Percentiles rank a stretch among this genome's conserved stretches.
phyloP scores from a whole-genome alignment of 139 green algal species.

The Picochlorum sp. region DNA sequence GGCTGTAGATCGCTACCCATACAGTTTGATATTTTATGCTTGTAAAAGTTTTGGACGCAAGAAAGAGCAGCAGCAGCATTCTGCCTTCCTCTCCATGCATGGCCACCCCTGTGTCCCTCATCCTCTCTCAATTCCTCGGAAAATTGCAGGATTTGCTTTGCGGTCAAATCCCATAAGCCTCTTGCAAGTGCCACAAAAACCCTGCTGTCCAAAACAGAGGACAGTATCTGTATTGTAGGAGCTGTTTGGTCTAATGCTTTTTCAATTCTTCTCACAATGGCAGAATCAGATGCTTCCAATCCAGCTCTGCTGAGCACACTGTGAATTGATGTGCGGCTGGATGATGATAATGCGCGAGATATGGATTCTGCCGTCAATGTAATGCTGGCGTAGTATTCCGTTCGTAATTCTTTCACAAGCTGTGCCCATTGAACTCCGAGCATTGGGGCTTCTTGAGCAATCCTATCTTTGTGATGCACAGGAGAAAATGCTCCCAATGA shows the following conservation, averaged over 20 bases:
- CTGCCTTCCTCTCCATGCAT: constrained; percentile 46
- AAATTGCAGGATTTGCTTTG: constrained; percentile 45
- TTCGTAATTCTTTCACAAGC: constrained; percentile 53
- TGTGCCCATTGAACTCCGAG: constrained; percentile 52
- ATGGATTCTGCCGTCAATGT: constrained; percentile 39
- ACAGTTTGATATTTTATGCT: constrained; percentile 24
- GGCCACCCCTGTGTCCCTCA: constrained; percentile 8
- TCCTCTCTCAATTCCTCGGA: constrained; percentile 39
- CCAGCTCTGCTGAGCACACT: constrained; percentile 31
- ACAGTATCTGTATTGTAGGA: constrained; percentile 32
- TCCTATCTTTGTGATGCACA: constrained; percentile 6
- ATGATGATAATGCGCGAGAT: constrained; percentile 22
- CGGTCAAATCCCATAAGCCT: constrained; percentile 50
- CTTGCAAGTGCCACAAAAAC: constrained; percentile 45
- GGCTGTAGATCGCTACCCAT: constrained; percentile 42
- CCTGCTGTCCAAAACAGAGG: constrained; percentile 32
- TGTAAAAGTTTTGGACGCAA: constrained; percentile 45
- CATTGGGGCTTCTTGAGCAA: constrained; percentile 24
- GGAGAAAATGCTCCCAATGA: not conserved
- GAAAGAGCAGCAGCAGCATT: constrained; percentile 33
- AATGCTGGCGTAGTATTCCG: constrained; percentile 42
- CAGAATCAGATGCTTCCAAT: constrained; percentile 16
- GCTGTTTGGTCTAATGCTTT: constrained; percentile 35
- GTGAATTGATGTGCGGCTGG: constrained; percentile 12
- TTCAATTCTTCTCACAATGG: constrained; percentile 6